Evolutionary conservation across 129 eudicot species (phyloP).

Genomic region (Chrysanthemum makinoi): DNA sequence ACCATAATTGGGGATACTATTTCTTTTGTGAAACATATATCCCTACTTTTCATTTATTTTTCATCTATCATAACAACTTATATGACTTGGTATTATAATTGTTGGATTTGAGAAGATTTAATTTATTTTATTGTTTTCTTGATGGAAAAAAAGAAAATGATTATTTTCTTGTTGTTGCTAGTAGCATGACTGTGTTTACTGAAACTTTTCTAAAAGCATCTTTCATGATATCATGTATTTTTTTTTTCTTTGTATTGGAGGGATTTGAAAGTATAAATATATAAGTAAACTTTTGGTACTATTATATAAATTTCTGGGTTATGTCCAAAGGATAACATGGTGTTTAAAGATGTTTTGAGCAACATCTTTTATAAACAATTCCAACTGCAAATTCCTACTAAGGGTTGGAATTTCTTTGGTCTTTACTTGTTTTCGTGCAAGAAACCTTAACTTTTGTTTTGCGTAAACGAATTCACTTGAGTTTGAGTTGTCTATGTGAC

Average conservation of each 20-base stretch:
- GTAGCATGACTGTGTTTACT: conserved; percentile 28
- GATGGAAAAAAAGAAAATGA: conserved; percentile 12
- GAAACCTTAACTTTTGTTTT: too few species aligned
- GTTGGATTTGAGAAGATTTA: not conserved
- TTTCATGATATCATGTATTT: conserved; percentile 7
- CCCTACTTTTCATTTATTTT: too few species aligned
- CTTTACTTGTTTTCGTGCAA: not conserved
- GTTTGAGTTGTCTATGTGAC: too few species aligned
- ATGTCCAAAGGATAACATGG: conserved; percentile 29
- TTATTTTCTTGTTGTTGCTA: conserved; percentile 5
- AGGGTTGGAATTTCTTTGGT: not conserved
- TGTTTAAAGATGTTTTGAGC: conserved; percentile 1
- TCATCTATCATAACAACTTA: too few species aligned
- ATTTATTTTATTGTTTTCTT: not conserved
- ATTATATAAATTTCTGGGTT: conserved; percentile 7
- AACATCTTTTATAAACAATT: not conserved
- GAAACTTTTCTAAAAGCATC: conserved; percentile 26
- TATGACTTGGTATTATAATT: not conserved
- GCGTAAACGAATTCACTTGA: too few species aligned
- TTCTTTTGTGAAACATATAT: too few species aligned
- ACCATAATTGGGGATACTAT: too few species aligned
- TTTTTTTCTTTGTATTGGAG: not conserved
- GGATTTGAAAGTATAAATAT: not conserved
- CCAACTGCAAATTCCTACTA: not conserved
- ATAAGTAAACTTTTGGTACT: conserved; percentile 14